Evolutionary conservation across 2,329 filamentous ascomycete species (phyloP), one percentile per base, ranked within the genome.

Genomic region (Dichotomopilus funicola): DNA sequence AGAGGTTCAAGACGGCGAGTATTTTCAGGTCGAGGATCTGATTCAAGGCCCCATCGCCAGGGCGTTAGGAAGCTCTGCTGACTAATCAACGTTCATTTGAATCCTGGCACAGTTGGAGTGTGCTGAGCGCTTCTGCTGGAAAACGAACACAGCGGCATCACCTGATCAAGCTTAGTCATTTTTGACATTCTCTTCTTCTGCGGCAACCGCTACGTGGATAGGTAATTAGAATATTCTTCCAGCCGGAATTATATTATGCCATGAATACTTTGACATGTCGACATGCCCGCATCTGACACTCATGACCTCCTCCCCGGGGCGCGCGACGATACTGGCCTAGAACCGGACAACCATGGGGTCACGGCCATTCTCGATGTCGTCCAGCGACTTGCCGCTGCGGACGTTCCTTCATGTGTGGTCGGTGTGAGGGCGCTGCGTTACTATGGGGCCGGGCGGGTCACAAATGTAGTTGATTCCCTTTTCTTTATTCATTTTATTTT

Each of bases 381-480:
- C 7, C 6, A 9, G 6, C 33, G 9, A 2, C 34, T 48, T 12
- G 4, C 33, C 6, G n/a, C 6, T n/a, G 45, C n/a, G 2, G 34
- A 13, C 1, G 44, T 54, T 4, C 45, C 52, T 4, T 49, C 52
- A 3, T 49, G 52, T n/a, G 52, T 54, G 6, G 40, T 49, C 1
- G 52, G 52, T 6, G 46, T 54, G 10, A 54, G n/a, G 13, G 52
- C 52, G 11, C 31, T 49, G 9, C 40, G 37, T 4, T 54, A 54
- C 13, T 49, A 38, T 13, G 45, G 45, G 5, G 45, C 52, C 12
- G 40, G 10, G 11, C 45, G 52, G 34, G n/a, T 44, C 9, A 49
- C 52, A 11, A n/a, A 54, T 34, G 52, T 49, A 44, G 5, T 37
- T 31, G 19, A 13, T n/a, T 41, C 13, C 7, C 4, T 10, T 11